phyloP scores from a whole-genome alignment of 169 alveolate species.

The Amoebophrya sp. region DNA sequence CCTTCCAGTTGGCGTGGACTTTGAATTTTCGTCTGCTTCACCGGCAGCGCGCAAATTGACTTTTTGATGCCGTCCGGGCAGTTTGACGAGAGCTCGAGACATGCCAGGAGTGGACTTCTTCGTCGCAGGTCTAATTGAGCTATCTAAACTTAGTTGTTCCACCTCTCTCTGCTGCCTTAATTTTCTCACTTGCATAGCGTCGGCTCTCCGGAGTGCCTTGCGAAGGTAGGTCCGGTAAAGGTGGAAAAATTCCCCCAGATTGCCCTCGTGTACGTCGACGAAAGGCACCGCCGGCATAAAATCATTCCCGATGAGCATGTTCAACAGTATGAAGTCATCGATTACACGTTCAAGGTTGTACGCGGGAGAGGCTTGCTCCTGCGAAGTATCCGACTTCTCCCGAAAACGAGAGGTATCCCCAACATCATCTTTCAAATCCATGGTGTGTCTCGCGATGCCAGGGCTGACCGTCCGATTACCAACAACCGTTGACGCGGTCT shows the following conservation, averaged over 20 bases:
- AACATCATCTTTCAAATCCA: too few species aligned
- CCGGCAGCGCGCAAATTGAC: too few species aligned
- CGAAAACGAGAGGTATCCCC: too few species aligned
- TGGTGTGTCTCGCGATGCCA: too few species aligned
- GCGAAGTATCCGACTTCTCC: background rate
- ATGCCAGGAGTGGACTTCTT: background rate
- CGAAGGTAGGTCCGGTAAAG: slow-evolving; percentile 32
- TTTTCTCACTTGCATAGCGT: background rate
- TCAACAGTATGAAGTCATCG: slow-evolving; percentile 50
- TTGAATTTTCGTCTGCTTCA: too few species aligned
- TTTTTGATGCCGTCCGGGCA: too few species aligned
- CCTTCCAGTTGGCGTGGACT: too few species aligned
- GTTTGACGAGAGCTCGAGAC: too few species aligned
- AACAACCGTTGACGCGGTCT: too few species aligned
- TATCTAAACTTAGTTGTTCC: background rate
- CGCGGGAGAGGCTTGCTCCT: slow-evolving; percentile 22
- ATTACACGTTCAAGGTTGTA: slow-evolving; percentile 43
- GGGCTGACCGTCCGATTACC: too few species aligned
- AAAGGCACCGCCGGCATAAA: slow-evolving; percentile 80
- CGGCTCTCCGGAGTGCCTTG: background rate
- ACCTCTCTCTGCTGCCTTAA: background rate
- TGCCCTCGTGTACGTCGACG: slow-evolving; percentile 71
- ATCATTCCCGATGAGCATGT: slow-evolving; percentile 81
- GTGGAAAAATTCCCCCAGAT: slow-evolving; percentile 64
- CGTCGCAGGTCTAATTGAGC: background rate